phyloP scores from a whole-genome alignment of 1,139 yeast species.

The Blastobotrys elegans region DNA sequence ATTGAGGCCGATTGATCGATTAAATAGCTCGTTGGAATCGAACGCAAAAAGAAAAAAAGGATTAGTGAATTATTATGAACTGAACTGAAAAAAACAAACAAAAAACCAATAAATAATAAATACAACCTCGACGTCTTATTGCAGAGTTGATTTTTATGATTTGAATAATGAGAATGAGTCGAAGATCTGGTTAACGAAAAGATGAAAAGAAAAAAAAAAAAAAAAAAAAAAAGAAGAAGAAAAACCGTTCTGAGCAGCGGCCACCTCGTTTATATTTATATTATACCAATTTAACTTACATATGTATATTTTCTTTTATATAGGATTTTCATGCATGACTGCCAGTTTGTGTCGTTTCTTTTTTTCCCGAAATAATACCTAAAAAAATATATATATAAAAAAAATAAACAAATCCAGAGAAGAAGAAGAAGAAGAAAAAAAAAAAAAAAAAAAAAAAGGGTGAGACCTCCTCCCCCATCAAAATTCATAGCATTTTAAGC shows the following conservation, averaged over 20 bases:
- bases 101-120: slow-evolving; percentile 4
- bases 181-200: background rate
- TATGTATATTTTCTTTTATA: background rate
- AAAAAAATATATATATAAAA: background rate
- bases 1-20: background rate
- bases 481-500: too few relatives aligned
- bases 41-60: background rate
- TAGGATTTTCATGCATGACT: background rate
- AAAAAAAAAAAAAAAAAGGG: slow-evolving; percentile 6
- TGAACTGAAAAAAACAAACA: background rate
- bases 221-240: background rate
- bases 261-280: background rate
- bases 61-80: background rate
- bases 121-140: background rate
- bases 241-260: background rate
- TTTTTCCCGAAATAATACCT: too few relatives aligned
- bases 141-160: background rate
- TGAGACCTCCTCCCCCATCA: background rate
- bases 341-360: background rate
- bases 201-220: background rate
- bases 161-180: background rate
- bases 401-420: background rate
- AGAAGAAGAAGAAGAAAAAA: background rate
- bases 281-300: background rate
- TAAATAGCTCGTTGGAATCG: too few relatives aligned